phyloP scores from a whole-genome alignment of 441 rosid genomes.

The Dalechampia spathulata region DNA sequence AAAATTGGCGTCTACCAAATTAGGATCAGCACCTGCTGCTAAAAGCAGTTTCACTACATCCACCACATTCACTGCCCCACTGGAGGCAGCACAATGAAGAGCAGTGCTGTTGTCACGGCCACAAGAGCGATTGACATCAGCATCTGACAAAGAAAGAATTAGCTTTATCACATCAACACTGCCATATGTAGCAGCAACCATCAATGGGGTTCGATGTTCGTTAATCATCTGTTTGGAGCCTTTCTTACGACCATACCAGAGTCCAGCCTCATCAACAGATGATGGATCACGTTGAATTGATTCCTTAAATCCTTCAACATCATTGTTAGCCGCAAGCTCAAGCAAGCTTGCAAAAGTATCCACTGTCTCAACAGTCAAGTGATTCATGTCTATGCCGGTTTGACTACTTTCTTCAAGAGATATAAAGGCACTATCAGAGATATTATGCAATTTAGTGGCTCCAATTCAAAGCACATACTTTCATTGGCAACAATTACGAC shows the following conservation, averaged over 20 bases:
- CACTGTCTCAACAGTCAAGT: slow-evolving; percentile 18
- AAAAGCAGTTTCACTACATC: too few species aligned
- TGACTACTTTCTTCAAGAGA: slow-evolving; percentile 29
- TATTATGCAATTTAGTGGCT: slow-evolving; percentile 24
- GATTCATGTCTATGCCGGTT: slow-evolving; percentile 25
- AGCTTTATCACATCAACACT: too few species aligned
- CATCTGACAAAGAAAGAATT: too few species aligned
- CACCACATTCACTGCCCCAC: too few species aligned
- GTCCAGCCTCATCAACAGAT: slow-evolving; percentile 32
- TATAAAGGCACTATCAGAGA: slow-evolving; percentile 13
- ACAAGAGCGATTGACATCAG: too few species aligned
- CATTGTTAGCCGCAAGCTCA: slow-evolving; percentile 61
- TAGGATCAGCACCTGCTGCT: too few species aligned
- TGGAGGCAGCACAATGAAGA: too few species aligned
- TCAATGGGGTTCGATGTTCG: too few species aligned
- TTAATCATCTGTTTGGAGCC: slow-evolving; percentile 1
- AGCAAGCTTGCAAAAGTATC: slow-evolving; percentile 44
- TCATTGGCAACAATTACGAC: slow-evolving; percentile 35
- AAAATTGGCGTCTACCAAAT: too few species aligned
- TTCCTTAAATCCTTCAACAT: slow-evolving; percentile 34
- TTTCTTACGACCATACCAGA: slow-evolving; percentile 53
- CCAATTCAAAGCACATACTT: slow-evolving; percentile 42
- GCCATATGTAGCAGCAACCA: too few species aligned
- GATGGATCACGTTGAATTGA: slow-evolving; percentile 21
- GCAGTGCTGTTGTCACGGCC: too few species aligned